Conservation (phyloP, 2,329 filamentous ascomycete genomes). For the Periconia sp. region DNA sequence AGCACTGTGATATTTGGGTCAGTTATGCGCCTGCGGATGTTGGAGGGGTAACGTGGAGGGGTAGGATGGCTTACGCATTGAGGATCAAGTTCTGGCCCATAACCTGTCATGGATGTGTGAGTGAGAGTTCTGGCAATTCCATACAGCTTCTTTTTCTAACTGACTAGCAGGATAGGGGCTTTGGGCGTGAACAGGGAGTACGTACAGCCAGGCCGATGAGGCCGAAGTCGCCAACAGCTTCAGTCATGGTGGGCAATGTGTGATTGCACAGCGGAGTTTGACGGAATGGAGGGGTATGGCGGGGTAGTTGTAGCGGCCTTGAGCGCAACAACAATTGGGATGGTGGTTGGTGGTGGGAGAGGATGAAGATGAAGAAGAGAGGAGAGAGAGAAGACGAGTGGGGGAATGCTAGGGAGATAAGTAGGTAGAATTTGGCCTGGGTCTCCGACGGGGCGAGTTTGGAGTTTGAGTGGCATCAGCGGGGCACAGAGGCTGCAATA, state of each 20-base stretch:
- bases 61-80: conserved; percentile 48
- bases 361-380: conserved; percentile 14
- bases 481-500: conserved; percentile 8
- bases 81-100: conserved; percentile 60
- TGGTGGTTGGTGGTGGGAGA: conserved; percentile 21
- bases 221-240: conserved; percentile 54
- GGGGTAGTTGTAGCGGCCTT: conserved; percentile 35
- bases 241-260: conserved; percentile 34
- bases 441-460: conserved; percentile 37
- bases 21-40: conserved; percentile 21
- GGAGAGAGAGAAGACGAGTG: conserved; percentile 21
- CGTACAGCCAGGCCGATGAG: conserved; percentile 55
- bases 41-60: conserved; percentile 1
- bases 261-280: not conserved
- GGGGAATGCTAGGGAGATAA: conserved; percentile 23
- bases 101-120: conserved; percentile 32
- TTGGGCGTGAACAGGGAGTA: conserved; percentile 8
- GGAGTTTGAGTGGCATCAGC: conserved; percentile 29
- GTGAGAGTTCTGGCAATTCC: not conserved
- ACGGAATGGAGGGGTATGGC: conserved; percentile 16
- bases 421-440: conserved; percentile 34
- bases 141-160: not conserved
- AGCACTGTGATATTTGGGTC: conserved; percentile 39
- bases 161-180: not conserved
- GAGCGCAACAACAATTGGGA: conserved; percentile 26